A percentile compares a stretch with the other conserved stretches of the same genome.
Evolutionary conservation across 2,329 filamentous ascomycete species (phyloP).

Genomic region (Phaeosphaeriaceae sp.): DNA sequence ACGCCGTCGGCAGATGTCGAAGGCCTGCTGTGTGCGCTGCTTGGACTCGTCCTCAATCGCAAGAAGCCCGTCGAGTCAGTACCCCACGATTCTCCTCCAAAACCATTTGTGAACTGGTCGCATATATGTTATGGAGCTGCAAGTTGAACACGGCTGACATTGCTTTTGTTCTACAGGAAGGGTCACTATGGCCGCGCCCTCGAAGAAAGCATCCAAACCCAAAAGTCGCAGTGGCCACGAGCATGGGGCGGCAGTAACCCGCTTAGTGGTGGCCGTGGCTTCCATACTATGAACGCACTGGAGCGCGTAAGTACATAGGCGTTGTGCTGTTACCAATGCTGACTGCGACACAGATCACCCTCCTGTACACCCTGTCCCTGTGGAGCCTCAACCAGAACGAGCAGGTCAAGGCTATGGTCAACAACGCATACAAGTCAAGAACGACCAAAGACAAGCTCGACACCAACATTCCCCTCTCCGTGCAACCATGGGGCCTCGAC

Average conservation of each 20-base stretch:
- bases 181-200: constrained; percentile 92
- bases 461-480: constrained; percentile 84
- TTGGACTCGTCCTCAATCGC: constrained; percentile 89
- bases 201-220: constrained; percentile 87
- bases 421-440: constrained; percentile 69
- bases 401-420: constrained; percentile 79
- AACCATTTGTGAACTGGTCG: constrained; percentile 27
- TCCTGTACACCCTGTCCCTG: constrained; percentile 82
- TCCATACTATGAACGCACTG: constrained; percentile 80
- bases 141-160: constrained; percentile 38
- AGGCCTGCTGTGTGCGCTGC: constrained; percentile 84
- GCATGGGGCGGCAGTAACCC: constrained; percentile 87
- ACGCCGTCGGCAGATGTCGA: constrained; percentile 86
- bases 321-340: constrained; percentile 20
- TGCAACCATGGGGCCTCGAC: constrained; percentile 90
- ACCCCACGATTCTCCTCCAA: constrained; percentile 24
- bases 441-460: constrained; percentile 86
- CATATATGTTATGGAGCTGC: constrained; percentile 12
- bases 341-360: constrained; percentile 68
- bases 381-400: constrained; percentile 94
- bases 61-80: constrained; percentile 99
- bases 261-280: constrained; percentile 79
- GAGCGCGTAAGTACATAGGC: constrained; percentile 71
- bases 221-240: constrained; percentile 87
- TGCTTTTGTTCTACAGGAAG: constrained; percentile 64